A percentile compares a stretch with the other conserved stretches of the same genome.
These are phyloP conservation scores for Dioscorea dumetorum DNA, from an alignment of 106 monocot species.

Conservation along the genomic window DNA sequence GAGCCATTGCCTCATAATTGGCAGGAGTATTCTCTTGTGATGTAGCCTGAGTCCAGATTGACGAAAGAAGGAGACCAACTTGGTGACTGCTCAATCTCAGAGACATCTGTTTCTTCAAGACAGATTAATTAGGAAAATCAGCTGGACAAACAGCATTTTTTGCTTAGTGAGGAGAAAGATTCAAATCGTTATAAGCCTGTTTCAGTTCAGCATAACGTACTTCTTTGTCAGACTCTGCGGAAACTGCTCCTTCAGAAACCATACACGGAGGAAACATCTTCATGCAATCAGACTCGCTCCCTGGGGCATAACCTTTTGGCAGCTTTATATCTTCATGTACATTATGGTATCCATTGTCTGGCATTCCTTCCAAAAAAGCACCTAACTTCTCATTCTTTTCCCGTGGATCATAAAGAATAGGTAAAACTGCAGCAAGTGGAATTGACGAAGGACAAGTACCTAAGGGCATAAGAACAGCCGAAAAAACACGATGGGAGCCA, in stretches of 20 bases:
- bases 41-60: conserved; percentile 71
- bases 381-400: conserved; percentile 5
- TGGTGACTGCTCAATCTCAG: conserved; percentile 80
- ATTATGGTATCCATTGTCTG: conserved; percentile 9
- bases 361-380: conserved; percentile 12
- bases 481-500: conserved; percentile 75
- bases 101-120: conserved; percentile 39
- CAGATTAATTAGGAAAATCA: not conserved
- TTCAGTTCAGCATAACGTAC: conserved; percentile 21
- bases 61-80: conserved; percentile 77
- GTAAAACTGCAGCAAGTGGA: conserved; percentile 22
- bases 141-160: not conserved
- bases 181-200: not conserved
- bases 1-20: conserved; percentile 89
- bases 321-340: conserved; percentile 2
- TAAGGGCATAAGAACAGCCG: conserved; percentile 55
- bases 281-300: conserved; percentile 3
- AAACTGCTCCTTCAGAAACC: conserved; percentile 13
- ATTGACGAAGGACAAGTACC: conserved; percentile 50
- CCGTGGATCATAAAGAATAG: conserved; percentile 22
- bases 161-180: not conserved
- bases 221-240: conserved; percentile 22
- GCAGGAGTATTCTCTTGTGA: conserved; percentile 57
- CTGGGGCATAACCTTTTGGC: conserved; percentile 7
- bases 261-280: not conserved